A percentile compares a stretch with the other conserved stretches of the same genome.
Evolutionary conservation across 164 flowering plant genomes (phyloP).

Genomic region (Dillenia suffruticosa): DNA sequence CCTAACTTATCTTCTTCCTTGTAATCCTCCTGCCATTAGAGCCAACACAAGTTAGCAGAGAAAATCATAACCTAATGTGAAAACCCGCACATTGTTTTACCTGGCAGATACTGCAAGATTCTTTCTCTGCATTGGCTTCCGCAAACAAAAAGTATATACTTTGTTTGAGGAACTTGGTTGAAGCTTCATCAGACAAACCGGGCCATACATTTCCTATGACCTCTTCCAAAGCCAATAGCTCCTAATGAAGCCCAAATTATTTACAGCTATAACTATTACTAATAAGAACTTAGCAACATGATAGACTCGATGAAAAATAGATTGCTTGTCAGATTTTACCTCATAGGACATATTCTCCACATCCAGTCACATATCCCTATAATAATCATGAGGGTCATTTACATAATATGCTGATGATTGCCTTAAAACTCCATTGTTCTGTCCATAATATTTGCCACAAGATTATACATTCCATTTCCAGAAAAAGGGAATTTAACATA

Average conservation of each 20-base stretch:
- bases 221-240: conserved; percentile 18
- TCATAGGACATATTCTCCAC: conserved; percentile 23
- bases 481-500: no score
- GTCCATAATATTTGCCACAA: not conserved
- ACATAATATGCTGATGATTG: not conserved
- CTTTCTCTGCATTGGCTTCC: conserved; percentile 6
- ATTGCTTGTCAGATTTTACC: not conserved
- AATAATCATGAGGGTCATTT: conserved; percentile 3
- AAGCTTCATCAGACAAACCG: conserved; percentile 11
- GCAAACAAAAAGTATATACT: conserved; percentile 11
- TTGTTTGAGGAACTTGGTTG: conserved; percentile 7
- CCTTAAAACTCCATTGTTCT: not conserved
- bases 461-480: no score
- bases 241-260: conserved; percentile 1
- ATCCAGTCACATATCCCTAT: conserved; percentile 16
- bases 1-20: conserved; percentile 15
- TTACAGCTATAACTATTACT: not conserved
- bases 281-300: not conserved
- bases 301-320: not conserved
- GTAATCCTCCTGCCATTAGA: conserved; percentile 15
- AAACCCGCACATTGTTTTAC: not conserved
- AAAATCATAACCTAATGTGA: not conserved
- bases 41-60: not conserved
- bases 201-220: conserved; percentile 11
- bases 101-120: conserved; percentile 19